Evolutionary conservation across 805 yeast species (phyloP).

Genomic region (Cyberlindnera amylophila): DNA sequence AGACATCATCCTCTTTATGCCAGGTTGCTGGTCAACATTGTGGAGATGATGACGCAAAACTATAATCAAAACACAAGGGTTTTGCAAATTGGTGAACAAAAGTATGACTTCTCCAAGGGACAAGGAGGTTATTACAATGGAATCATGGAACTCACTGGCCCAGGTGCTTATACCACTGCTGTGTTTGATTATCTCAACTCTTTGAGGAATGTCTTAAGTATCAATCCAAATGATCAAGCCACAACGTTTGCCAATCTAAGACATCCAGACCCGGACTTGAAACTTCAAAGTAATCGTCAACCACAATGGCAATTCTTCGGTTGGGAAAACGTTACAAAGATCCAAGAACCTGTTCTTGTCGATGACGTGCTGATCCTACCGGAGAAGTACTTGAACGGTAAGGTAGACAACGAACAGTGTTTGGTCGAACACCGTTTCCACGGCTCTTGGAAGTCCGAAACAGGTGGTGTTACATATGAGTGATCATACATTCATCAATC

Average conservation of each 20-base stretch:
- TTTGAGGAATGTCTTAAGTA: constrained; percentile 1
- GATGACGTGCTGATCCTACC: constrained; percentile 21
- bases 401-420: constrained; percentile 8
- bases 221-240: constrained; percentile 15
- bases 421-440: constrained; percentile 16
- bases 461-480: constrained; percentile 1
- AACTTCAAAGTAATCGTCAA: constrained; percentile 6
- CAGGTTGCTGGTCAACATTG: constrained; percentile 49
- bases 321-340: constrained; percentile 23
- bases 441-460: constrained; percentile 17
- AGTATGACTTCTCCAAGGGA: constrained; percentile 39
- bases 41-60: constrained; percentile 44
- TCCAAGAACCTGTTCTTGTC: constrained; percentile 16
- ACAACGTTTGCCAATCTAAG: constrained; percentile 3
- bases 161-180: constrained; percentile 47
- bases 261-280: constrained; percentile 9
- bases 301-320: constrained; percentile 17
- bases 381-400: constrained; percentile 17
- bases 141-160: constrained; percentile 50
- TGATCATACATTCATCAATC: too few relatives aligned
- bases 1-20: constrained; percentile 59
- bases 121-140: constrained; percentile 60
- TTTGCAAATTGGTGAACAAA: constrained; percentile 22
- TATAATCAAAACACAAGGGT: constrained; percentile 29
- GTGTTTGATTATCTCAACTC: constrained; percentile 18